These are phyloP conservation scores for Sclerotinia minor DNA, from an alignment of 2,329 filamentous ascomycete genomes.

Conservation along the genomic window DNA sequence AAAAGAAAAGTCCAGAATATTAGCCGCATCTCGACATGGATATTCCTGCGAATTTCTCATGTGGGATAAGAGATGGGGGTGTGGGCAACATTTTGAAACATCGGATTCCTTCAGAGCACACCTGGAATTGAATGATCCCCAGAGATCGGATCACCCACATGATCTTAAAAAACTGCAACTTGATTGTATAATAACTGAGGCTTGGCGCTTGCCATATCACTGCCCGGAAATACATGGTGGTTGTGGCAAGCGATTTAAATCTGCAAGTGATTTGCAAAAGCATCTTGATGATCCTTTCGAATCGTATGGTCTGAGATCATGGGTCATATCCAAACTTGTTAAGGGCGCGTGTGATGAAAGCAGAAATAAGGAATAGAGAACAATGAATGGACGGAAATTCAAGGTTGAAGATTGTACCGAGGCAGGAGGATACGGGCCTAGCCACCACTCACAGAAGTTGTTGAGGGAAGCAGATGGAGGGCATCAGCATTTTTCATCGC, in stretches of 20 bases:
- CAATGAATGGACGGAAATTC: no score
- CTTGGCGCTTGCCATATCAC: background rate
- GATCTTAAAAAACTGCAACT: background rate
- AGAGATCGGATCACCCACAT: no score
- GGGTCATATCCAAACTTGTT: rapidly evolving
- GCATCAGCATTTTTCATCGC: background rate
- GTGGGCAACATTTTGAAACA: background rate
- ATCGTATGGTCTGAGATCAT: background rate
- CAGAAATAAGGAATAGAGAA: no score
- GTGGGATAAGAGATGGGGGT: background rate
- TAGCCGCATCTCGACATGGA: no score
- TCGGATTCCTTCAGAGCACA: background rate
- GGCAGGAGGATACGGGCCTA: no score
- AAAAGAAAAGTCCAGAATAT: rapidly evolving
- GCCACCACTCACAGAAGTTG: no score
- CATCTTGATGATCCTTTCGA: background rate
- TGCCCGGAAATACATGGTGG: background rate
- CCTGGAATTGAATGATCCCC: no score
- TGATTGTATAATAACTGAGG: background rate
- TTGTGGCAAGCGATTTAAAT: background rate
- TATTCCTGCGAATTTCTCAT: no score
- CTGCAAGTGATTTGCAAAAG: rapidly evolving
- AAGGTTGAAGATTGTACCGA: no score
- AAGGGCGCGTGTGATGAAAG: no score
- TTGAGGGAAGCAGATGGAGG: no score